Base-by-base conservation (phyloP, 208 protist genomes). In the Acanthamoeba quina region DNA sequence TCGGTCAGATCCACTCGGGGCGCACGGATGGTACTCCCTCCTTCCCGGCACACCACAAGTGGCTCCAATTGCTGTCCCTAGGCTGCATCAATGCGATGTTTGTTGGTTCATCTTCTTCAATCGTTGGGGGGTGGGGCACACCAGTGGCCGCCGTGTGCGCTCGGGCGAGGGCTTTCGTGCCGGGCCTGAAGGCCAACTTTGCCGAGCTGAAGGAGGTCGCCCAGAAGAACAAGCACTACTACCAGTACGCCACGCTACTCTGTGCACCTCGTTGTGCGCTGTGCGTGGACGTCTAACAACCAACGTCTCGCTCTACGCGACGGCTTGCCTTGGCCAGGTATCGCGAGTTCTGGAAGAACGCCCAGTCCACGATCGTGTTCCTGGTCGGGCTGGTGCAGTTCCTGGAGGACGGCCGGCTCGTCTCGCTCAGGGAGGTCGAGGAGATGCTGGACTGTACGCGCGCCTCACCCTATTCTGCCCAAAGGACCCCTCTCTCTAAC, bases 361-460 rank as follows among this genome's bases (percentile, higher is more conserved):
- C 64, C 6, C 64, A 78, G 21, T 78, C 62, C 9, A 54, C 56
- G 26, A 92, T 92, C 31, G 88, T 92, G 60, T 92, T 76, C 66
- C 47, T 78, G 41, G 34, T 60, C 29, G 88, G 62, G 31, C 41
- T 92, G 13, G 44, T 31, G 26, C 34, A 92, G 88, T 92, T 70
- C 62, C 62, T 92, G 5, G 58, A 78, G 5, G 34, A 49, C 44
- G 76, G 76, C 24, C 88, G 34, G 60, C 88, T 92, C 88, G 56
- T 92, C 66, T 78, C 88, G 13, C 88, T 92, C n/a, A 56, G 47
- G 41, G 88, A 92, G 52, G 88, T 92, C 34, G 64, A 92, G 13
- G 62, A 78, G 24, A n/a, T 78, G 88, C 88, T 92, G 5, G 88
- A 60, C 88, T 10, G 88, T 92, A 90, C 44, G 17, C 58, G 37